Base-by-base conservation (phyloP, 2,329 filamentous ascomycete genomes). In the Trichoderma sp. region DNA sequence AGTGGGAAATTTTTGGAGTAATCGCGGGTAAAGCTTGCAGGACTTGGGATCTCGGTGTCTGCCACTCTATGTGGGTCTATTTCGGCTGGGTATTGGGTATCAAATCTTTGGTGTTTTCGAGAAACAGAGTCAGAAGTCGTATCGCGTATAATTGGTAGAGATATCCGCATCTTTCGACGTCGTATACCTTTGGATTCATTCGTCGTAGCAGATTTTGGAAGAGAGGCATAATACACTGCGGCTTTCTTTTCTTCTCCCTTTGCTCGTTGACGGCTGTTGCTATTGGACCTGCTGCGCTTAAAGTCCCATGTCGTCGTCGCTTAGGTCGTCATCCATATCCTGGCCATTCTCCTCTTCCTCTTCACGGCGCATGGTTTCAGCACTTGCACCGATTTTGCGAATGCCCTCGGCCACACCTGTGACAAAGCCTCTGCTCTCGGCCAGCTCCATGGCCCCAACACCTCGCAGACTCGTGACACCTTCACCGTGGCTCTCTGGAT, bases 361-460 rank as follows among this genome's bases (percentile, higher is more conserved):
- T 75, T 97, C 94, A 72, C 91, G 85, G 71, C 92, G 86, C 58
- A 88, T 88, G 72, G 91, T 88, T 83, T 98, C 95, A 66, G 89
- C 89, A 49, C 92, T 93, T 2, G 91, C 89, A 11, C 93, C 93
- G 63, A 98, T 88, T 83, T 89, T 94, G 75, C 94, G 88, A 75
- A 98, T 84, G 5, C 92, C 93, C 78, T 98, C 94, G 72, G 98
- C 90, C 2, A 97, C 93, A 0, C 92, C 92, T 1, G 89, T 85
- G 71, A 98, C 89, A 76, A 97, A 97, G 0, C 89, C 90, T 75
- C 95, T 87, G 68, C 90, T 92, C 82, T 98, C 95, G 0, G 92
- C 91, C 59, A 98, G 84, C 82, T 99, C 96, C 91, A 98, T 94
- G 2, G 92, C 92, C 2, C 96, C 96, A 0, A 98, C 92, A 27